These are phyloP conservation scores for Draba incana DNA, from an alignment of 345 rosid species.

Conservation along the genomic window DNA sequence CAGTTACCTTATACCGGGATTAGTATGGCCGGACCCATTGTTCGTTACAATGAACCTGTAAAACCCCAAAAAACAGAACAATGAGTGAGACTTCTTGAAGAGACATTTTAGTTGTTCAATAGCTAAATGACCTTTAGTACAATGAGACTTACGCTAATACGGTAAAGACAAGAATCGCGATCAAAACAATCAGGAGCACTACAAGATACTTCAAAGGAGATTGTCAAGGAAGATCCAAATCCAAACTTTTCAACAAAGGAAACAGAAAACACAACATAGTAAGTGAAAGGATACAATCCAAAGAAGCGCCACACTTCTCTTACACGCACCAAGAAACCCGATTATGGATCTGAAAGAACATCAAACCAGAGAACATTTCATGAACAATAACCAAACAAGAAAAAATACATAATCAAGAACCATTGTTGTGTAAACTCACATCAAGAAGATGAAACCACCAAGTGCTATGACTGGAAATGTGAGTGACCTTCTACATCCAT, in stretches of 20 bases:
- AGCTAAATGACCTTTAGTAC: background rate
- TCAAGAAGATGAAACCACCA: constrained; percentile 71
- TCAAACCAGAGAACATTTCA: constrained; percentile 3
- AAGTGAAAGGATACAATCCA: constrained; percentile 93
- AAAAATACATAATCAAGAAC: background rate
- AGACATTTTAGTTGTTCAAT: background rate
- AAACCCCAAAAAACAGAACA: constrained; percentile 5
- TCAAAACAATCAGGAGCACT: constrained; percentile 66
- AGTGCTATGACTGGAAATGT: constrained; percentile 85
- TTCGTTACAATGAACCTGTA: constrained; percentile 88
- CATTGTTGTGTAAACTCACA: constrained; percentile 51
- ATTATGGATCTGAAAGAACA: constrained; percentile 69
- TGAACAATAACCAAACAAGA: background rate
- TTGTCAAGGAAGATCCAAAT: constrained; percentile 54
- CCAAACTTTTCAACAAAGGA: background rate
- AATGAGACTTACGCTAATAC: constrained; percentile 83
- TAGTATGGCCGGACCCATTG: constrained; percentile 81
- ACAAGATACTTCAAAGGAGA: constrained; percentile 66
- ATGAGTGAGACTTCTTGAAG: background rate
- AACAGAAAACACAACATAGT: constrained; percentile 21
- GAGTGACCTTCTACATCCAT: constrained; percentile 79
- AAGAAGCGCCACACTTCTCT: constrained; percentile 71
- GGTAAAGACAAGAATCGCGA: constrained; percentile 83
- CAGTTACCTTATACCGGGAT: constrained; percentile 69
- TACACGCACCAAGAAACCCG: constrained; percentile 91